Conservation (phyloP, 495 filamentous ascomycete genomes). For the Parachaetomium inaequale region DNA sequence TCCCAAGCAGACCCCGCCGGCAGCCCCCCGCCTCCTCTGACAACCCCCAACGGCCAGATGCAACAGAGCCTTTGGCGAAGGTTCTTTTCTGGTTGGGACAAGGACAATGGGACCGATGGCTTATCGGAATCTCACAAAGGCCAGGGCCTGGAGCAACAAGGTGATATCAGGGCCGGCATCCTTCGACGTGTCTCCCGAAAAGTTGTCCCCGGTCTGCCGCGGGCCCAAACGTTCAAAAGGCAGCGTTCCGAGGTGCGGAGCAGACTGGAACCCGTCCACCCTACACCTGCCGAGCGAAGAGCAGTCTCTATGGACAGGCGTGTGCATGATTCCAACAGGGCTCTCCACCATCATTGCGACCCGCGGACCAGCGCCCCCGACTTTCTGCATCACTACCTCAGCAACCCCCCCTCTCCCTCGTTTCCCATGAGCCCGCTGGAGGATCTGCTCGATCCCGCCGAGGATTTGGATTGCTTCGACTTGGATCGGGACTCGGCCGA, state of each 20-base stretch:
- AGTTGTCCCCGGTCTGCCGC: constrained; percentile 75
- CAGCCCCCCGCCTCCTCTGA: constrained; percentile 13
- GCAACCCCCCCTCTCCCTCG: constrained; percentile 23
- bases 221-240: constrained; percentile 70
- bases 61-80: constrained; percentile 31
- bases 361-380: constrained; percentile 46
- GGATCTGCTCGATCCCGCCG: constrained; percentile 22
- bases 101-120: constrained; percentile 18
- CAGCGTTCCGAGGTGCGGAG: constrained; percentile 77
- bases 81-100: constrained; percentile 23
- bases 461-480: constrained; percentile 19
- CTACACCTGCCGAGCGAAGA: constrained; percentile 62
- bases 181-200: constrained; percentile 58
- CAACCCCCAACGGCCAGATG: constrained; percentile 17
- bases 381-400: constrained; percentile 30
- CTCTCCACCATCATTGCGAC: constrained; percentile 27
- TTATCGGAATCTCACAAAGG: constrained; percentile 4
- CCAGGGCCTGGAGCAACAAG: constrained; percentile 19
- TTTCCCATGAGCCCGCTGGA: constrained; percentile 33
- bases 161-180: constrained; percentile 23
- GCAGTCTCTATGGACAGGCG: constrained; percentile 71
- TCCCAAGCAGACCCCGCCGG: constrained; percentile 10
- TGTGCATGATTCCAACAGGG: constrained; percentile 34
- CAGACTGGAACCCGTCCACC: constrained; percentile 60
- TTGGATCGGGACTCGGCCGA: constrained; percentile 17